A percentile compares a stretch with the other conserved stretches of the same genome.
phyloP scores from a whole-genome alignment of 768 basidiomycete species.

The Dendrothele bispora region DNA sequence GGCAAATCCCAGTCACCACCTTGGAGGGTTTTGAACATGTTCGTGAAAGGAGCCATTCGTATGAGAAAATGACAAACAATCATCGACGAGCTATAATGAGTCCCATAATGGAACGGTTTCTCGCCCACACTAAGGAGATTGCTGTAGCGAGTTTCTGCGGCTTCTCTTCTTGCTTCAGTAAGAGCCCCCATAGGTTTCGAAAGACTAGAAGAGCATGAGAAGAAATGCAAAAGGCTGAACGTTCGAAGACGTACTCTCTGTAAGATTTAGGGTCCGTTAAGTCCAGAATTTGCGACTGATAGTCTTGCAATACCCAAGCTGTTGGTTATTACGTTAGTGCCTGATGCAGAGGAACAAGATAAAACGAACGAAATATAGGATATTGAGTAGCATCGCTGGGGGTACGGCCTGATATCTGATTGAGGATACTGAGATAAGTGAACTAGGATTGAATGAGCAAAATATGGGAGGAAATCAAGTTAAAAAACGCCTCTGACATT shows the following conservation, averaged over 20 bases:
- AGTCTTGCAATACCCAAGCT: conserved; percentile 93
- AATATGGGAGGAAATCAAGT: neutral
- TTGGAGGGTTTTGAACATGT: conserved; percentile 93
- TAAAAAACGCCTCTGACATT: conserved; percentile 54
- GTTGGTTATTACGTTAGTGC: conserved; percentile 6
- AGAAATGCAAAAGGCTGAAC: neutral
- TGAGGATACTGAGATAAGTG: conserved; percentile 84
- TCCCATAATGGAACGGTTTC: conserved; percentile 89
- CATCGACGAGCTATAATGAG: conserved; percentile 97
- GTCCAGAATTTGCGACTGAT: conserved; percentile 69
- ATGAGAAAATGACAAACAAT: conserved; percentile 95
- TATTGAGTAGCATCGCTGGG: conserved; percentile 95
- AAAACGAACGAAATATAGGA: conserved; percentile 77
- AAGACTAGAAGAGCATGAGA: conserved; percentile 46
- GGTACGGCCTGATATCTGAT: conserved; percentile 90
- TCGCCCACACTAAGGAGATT: conserved; percentile 81
- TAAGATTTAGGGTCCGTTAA: conserved; percentile 60
- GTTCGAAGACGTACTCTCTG: conserved; percentile 58
- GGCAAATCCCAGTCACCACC: conserved; percentile 96
- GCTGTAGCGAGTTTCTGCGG: conserved; percentile 72
- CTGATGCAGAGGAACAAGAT: neutral
- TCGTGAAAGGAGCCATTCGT: conserved; percentile 84
- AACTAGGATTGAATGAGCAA: conserved; percentile 49
- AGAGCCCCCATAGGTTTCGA: conserved; percentile 90
- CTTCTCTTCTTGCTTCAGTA: conserved; percentile 69